A percentile compares a stretch with the other conserved stretches of the same genome.
Conservation (phyloP, 1,284 basidiomycete genomes). For the Microbotryomycetes sp. region DNA sequence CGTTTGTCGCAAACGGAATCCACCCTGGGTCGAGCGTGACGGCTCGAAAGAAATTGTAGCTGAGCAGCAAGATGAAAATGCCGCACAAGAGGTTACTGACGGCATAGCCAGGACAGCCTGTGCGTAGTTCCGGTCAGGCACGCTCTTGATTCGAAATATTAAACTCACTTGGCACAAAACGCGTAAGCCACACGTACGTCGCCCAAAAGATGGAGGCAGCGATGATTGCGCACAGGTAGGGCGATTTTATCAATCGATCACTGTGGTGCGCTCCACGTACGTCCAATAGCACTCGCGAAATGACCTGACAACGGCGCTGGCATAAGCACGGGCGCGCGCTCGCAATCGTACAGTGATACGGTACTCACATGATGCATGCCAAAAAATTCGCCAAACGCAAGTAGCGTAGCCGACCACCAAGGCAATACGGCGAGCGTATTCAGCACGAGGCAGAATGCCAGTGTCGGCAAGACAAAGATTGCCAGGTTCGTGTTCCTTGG, state of each 20-base stretch:
- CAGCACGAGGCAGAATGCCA: conserved; percentile 76
- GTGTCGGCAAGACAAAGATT: conserved; percentile 71
- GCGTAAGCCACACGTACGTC: conserved; percentile 67
- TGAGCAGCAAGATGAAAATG: conserved; percentile 61
- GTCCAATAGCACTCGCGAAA: conserved; percentile 72
- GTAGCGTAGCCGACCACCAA: conserved; percentile 78
- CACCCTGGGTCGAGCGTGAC: conserved; percentile 85
- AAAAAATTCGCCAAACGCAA: conserved; percentile 77
- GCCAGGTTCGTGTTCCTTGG: conserved; percentile 63
- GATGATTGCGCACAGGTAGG: conserved; percentile 90
- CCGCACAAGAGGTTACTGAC: conserved; percentile 69
- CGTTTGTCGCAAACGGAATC: conserved; percentile 63
- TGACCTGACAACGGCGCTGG: conserved; percentile 61
- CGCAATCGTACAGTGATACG: too few relatives aligned
- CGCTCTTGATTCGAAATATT: too few relatives aligned
- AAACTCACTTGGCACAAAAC: conserved; percentile 57
- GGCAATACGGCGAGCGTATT: conserved; percentile 71
- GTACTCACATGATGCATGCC: conserved; percentile 35
- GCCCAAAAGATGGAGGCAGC: conserved; percentile 80
- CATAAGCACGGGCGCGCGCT: neutral
- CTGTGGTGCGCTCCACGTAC: conserved; percentile 41
- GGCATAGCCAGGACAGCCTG: conserved; percentile 66
- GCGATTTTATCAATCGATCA: conserved; percentile 46
- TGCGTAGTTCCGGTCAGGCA: too few relatives aligned
- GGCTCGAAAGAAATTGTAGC: conserved; percentile 83